Conservation (phyloP, 2,329 filamentous ascomycete genomes). For the Neofusicoccum parvum region DNA sequence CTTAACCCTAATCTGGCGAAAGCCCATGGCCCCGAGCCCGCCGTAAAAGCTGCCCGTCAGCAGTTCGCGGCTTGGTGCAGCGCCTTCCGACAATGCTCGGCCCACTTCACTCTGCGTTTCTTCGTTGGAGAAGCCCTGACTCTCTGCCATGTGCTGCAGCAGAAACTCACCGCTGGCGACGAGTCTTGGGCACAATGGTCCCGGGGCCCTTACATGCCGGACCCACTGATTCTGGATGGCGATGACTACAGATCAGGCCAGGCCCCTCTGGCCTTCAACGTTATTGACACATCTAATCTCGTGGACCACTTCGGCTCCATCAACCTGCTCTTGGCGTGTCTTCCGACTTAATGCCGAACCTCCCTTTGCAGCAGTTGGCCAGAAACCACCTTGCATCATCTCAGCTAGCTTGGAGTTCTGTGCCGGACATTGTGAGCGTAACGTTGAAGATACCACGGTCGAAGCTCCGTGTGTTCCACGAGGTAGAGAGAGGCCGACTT, state of each 20-base stretch:
- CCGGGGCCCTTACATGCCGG: conserved; percentile 47
- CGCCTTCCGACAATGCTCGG: conserved; percentile 40
- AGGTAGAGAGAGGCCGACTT: conserved; percentile 6
- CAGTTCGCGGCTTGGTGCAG: conserved; percentile 53
- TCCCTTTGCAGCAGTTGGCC: neutral
- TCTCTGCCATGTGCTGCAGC: conserved; percentile 57
- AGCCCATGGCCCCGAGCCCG: neutral
- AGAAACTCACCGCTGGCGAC: conserved; percentile 25
- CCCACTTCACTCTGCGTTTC: conserved; percentile 49
- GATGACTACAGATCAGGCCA: conserved; percentile 41
- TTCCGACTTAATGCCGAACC: conserved; percentile 4
- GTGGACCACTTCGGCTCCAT: conserved; percentile 47
- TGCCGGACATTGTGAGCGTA: conserved; percentile 25
- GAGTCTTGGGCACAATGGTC: conserved; percentile 27
- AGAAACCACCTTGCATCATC: neutral
- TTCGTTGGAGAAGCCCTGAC: conserved; percentile 53
- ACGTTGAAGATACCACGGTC: conserved; percentile 25
- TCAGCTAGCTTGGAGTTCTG: conserved; percentile 25
- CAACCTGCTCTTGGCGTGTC: conserved; percentile 42
- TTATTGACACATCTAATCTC: conserved; percentile 58
- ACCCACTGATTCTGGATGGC: conserved; percentile 43
- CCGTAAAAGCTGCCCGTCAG: conserved; percentile 39
- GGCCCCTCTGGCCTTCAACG: conserved; percentile 50
- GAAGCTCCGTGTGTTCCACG: conserved; percentile 19
- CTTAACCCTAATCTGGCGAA: neutral